Conservation (phyloP, 306 rosid genomes). For the Trifolium dubium region DNA sequence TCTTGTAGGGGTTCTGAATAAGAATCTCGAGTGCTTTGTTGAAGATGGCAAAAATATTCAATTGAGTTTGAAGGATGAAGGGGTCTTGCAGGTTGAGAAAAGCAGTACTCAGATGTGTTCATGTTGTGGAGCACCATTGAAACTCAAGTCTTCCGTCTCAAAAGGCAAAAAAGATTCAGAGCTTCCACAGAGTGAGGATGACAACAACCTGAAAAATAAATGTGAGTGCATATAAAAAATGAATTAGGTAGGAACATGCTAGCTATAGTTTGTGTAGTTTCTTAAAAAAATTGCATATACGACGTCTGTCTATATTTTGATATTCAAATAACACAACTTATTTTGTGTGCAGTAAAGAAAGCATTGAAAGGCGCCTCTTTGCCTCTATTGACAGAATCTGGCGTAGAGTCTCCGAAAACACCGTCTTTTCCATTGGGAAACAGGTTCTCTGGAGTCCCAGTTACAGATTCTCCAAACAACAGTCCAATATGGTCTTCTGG, state of each 20-base stretch:
- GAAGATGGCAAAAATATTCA: conserved; percentile 59
- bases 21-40: conserved; percentile 72
- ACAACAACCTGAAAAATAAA: conserved; percentile 7
- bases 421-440: conserved; percentile 56
- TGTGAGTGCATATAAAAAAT: conserved; percentile 42
- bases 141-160: conserved; percentile 40
- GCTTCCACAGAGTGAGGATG: conserved; percentile 26
- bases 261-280: conserved; percentile 1
- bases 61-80: conserved; percentile 58
- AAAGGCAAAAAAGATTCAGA: conserved; percentile 31
- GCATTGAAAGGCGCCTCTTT: conserved; percentile 51
- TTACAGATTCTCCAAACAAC: conserved; percentile 64
- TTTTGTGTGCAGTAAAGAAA: conserved; percentile 52
- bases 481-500: conserved; percentile 64
- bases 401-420: conserved; percentile 55
- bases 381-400: conserved; percentile 56
- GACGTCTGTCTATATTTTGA: too few relatives aligned
- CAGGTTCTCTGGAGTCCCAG: conserved; percentile 72
- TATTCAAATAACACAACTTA: too few relatives aligned
- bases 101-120: conserved; percentile 48
- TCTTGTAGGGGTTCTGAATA: conserved; percentile 76
- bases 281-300: not conserved
- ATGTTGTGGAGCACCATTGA: conserved; percentile 73
- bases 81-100: conserved; percentile 45
- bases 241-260: conserved; percentile 10